Evolutionary conservation across 345 rosid genomes (phyloP), one percentile per base, ranked within the genome.

Genomic region (Pugionium cornutum): DNA sequence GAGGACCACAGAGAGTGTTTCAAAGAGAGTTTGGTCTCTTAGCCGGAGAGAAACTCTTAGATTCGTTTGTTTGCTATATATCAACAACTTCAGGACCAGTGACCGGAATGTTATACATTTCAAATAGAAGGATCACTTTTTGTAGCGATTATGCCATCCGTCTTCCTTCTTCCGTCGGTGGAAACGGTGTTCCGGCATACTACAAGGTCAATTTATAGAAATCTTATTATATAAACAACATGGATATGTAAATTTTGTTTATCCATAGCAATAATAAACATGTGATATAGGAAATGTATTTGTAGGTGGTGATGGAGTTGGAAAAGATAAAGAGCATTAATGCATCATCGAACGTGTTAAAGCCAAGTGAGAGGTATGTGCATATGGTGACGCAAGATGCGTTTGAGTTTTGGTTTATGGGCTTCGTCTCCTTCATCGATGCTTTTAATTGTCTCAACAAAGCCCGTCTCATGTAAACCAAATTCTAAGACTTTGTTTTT

Each of bases 331-430:
- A 74, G 37, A 35, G 80, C 2, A 86, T 84, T 11, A 76, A 67
- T 58, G 82, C 95, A 39, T 77, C 86, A 52, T 35, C 89, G 32
- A 91, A 75, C 75, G 68, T 78, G 73, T 66, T 62, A 72, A 83
- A 84, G 64, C 84, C 87, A 32, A 76, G 79, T 1, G 87, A 83
- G 26, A 89, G 73, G 49, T 89, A 83, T 78, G 83, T 87, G 41
- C 89, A 82, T 33, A 43, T 83, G 8, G 75, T 80, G 61, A 83
- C 86, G 0, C 66, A 61, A 34, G 95, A 89, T 63, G 86, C 81
- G n/a, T 79, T 82, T 64, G 96, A 89, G 47, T 92, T 86, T 73
- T 86, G 92, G 92, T 84, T 89, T 48, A 76, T 89, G 87, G 98
- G 96, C 25, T 86, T 92, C 34, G 76, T 92, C 63, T 89, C 95